A percentile compares a stretch with the other conserved stretches of the same genome.
These are phyloP conservation scores for Lipomyces spencermartinsiae DNA, from an alignment of 805 yeast species.

Conservation along the genomic window DNA sequence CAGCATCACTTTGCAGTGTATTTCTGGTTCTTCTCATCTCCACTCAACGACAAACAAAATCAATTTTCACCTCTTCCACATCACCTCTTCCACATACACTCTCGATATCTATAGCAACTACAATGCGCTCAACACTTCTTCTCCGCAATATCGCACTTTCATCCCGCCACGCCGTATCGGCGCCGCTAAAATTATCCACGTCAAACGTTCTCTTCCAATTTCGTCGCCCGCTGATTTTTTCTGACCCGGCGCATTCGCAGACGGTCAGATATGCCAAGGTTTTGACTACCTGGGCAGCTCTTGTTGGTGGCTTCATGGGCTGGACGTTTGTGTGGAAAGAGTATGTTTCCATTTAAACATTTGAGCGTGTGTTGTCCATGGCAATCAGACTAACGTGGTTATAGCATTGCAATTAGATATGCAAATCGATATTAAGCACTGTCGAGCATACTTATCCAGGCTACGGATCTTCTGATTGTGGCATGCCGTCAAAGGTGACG, in stretches of 20 bases:
- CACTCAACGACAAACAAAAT: background rate
- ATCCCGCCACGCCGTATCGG: background rate
- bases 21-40: background rate
- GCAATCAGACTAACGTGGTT: background rate
- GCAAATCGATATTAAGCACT: background rate
- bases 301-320: background rate
- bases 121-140: background rate
- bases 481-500: background rate
- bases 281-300: background rate
- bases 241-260: conserved; percentile 2
- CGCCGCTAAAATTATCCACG: background rate
- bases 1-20: background rate
- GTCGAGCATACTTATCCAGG: background rate
- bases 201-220: background rate
- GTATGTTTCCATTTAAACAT: background rate
- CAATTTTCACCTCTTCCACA: background rate
- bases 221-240: background rate
- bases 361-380: background rate
- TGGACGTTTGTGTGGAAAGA: background rate
- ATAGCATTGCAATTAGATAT: background rate
- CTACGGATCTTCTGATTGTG: background rate
- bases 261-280: background rate
- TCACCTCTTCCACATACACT: background rate
- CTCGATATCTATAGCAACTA: background rate
- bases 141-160: background rate